Conservation (phyloP, 768 basidiomycete genomes). For the Phlebiopsis gigantea region DNA sequence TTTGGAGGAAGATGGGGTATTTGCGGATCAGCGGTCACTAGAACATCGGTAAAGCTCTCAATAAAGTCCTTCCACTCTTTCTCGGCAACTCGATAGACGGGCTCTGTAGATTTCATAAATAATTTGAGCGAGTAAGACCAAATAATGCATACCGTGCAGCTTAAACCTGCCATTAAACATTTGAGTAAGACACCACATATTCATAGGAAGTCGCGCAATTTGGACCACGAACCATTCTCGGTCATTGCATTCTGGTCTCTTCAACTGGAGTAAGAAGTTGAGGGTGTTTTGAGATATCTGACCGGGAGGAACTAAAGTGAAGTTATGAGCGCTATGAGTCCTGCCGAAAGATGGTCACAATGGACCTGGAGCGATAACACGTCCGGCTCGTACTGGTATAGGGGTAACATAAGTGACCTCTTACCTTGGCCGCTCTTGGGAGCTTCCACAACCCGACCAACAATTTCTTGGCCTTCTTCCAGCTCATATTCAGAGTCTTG, state of each 20-base stretch:
- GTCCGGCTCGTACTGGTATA: not conserved
- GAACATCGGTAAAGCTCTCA: slow-evolving; percentile 57
- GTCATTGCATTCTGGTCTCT: slow-evolving; percentile 77
- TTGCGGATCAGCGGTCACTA: slow-evolving; percentile 73
- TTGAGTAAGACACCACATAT: not conserved
- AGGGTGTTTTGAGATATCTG: slow-evolving; percentile 84
- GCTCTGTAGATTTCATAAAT: slow-evolving; percentile 39
- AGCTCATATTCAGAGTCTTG: slow-evolving; percentile 40
- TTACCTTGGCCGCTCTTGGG: slow-evolving; percentile 78
- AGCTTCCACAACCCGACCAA: slow-evolving; percentile 74
- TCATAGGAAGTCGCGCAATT: not conserved
- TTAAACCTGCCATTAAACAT: slow-evolving; percentile 58
- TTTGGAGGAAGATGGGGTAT: slow-evolving; percentile 87
- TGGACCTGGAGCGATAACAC: not conserved
- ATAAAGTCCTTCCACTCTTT: slow-evolving; percentile 88
- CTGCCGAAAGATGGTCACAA: too few relatives aligned
- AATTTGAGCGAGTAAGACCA: not conserved
- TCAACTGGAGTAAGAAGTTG: slow-evolving; percentile 65
- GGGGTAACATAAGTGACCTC: not conserved
- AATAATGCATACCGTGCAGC: slow-evolving; percentile 49
- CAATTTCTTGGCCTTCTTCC: slow-evolving; percentile 62
- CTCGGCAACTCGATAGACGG: slow-evolving; percentile 76
- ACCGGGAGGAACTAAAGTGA: slow-evolving; percentile 65
- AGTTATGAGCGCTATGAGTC: not conserved
- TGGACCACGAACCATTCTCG: slow-evolving; percentile 72